A percentile compares a stretch with the other conserved stretches of the same genome.
Evolutionary conservation across 257 asterid species (phyloP).

Genomic region (Nicotiana otophora): DNA sequence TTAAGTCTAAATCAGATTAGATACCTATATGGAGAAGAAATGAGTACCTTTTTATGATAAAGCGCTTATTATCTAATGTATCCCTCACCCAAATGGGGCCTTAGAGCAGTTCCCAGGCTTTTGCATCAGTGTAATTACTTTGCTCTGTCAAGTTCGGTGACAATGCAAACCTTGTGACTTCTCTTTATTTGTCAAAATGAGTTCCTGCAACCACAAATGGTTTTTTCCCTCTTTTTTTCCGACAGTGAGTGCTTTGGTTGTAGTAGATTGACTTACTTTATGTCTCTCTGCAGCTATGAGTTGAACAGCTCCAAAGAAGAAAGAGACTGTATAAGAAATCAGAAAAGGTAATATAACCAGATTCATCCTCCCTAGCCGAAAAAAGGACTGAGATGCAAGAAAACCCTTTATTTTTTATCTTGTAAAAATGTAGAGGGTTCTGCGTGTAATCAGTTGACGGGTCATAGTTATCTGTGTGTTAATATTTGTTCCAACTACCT

Average conservation of each 20-base stretch:
- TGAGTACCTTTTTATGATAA: not conserved
- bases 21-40: not conserved
- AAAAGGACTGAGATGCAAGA: not conserved
- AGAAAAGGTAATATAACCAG: slow-evolving; percentile 44
- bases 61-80: not conserved
- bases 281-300: slow-evolving; percentile 60
- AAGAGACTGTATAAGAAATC: slow-evolving; percentile 51
- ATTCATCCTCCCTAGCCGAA: not conserved
- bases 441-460: not conserved
- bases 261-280: slow-evolving; percentile 3
- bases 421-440: not conserved
- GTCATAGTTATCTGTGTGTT: not conserved
- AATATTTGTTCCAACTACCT: not conserved
- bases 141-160: not conserved
- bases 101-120: slow-evolving; percentile 3
- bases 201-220: not conserved
- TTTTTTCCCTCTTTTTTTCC: not conserved
- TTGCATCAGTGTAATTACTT: not conserved
- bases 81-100: not conserved
- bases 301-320: slow-evolving; percentile 68
- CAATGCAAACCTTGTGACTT: not conserved
- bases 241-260: not conserved
- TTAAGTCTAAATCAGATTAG: not conserved
- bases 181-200: not conserved
- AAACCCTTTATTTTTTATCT: not conserved